Conservation (phyloP, 495 filamentous ascomycete species). For the Daldinia decipiens region DNA sequence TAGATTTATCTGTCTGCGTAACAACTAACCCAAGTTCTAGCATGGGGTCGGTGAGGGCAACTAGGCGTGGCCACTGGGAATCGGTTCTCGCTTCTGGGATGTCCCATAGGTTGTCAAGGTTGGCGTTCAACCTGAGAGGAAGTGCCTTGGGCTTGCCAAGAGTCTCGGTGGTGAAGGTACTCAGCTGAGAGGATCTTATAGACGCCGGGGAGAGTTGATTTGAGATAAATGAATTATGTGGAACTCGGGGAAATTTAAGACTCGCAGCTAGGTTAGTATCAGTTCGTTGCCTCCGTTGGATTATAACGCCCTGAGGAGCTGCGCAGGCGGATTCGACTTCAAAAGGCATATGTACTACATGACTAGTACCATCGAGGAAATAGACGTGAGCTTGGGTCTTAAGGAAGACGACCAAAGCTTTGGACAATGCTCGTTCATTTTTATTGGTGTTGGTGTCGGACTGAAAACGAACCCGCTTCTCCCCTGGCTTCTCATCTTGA, state of each 20-base stretch:
- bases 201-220: conserved; percentile 62
- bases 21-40: conserved; percentile 88
- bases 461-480: conserved; percentile 26
- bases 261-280: conserved; percentile 54
- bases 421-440: conserved; percentile 54
- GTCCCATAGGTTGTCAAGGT: conserved; percentile 62
- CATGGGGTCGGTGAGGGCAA: conserved; percentile 86
- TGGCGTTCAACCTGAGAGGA: conserved; percentile 55
- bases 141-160: conserved; percentile 62
- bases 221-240: conserved; percentile 84
- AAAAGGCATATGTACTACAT: conserved; percentile 93
- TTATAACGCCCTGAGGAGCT: conserved; percentile 80
- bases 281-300: conserved; percentile 74
- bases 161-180: conserved; percentile 63
- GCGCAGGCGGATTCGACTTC: conserved; percentile 89
- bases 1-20: conserved; percentile 53
- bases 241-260: conserved; percentile 65
- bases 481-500: conserved; percentile 14
- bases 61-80: conserved; percentile 78
- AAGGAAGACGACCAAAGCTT: conserved; percentile 88
- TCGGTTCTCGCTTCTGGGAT: conserved; percentile 57
- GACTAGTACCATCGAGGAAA: conserved; percentile 86
- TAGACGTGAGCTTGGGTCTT: conserved; percentile 93
- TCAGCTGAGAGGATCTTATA: conserved; percentile 54
- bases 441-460: conserved; percentile 5